Evolutionary conservation across 345 rosid genomes (phyloP), one percentile per base, ranked within the genome.

Genomic region (Clarkia xantiana): DNA sequence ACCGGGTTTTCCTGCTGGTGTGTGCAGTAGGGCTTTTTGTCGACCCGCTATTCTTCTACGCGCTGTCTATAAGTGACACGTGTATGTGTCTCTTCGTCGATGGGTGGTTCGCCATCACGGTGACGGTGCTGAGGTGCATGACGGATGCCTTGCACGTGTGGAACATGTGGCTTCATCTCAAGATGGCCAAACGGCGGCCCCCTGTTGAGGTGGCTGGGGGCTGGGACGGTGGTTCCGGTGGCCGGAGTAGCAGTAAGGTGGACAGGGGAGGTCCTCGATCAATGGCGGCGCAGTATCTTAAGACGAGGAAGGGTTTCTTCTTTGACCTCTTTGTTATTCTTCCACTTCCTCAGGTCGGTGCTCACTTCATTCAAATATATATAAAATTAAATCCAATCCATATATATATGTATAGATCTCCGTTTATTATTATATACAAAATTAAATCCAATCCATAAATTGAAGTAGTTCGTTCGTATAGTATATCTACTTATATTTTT

Each of bases 21-120:
- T 81, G 94, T 45, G 86, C 93, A 10, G 68, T 84, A 6, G 96
- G 96, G 0, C 84, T 91, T 0, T 83, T 86, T 49, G 83, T 91
- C 36, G 98, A 91, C 66, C 98, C 97, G 14, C 85, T 90, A 38
- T 90, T 90, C 71, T 85, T 90, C 65, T 90, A 86, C 65, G 72
- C 83, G 6, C 62, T 90, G 20, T 81, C 96, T 4, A 55, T 90
- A 1, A 83, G 84, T 58, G 84, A 78, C 34, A 65, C 74, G 14
- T 81, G 73, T 52, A 74, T 74, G 84, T 86, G 94, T 63, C 79
- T 90, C 42, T 79, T 83, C 67, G 62, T 90, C 42, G 97, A 90
- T 20, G 91, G 97, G 2, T 83, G 94, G 96, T 79, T 86, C 23
- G 88, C 96, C 67, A 74, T 86, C 68, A 76, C 93, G n/a, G 93